Percentiles rank a stretch among this genome's conserved stretches.
Evolutionary conservation across 2,329 filamentous ascomycete genomes (phyloP).

Genomic region (Penicillium brasilianum): DNA sequence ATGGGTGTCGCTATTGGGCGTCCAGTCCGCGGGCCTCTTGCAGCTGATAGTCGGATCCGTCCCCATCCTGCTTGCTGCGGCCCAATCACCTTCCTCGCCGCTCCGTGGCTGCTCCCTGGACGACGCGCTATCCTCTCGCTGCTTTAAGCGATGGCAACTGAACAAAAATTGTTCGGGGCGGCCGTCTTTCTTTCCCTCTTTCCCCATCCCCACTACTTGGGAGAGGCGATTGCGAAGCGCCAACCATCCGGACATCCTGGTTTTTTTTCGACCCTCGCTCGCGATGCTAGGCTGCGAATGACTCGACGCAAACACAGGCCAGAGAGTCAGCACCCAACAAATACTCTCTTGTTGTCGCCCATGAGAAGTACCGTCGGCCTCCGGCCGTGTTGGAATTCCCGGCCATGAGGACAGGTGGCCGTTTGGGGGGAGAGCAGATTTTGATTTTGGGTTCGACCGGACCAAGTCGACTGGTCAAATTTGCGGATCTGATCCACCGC

Average conservation of each 20-base stretch:
- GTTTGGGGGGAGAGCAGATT: constrained; percentile 18
- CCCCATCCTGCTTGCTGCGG: constrained; percentile 13
- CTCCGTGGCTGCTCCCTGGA: constrained; percentile 35
- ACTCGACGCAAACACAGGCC: background rate
- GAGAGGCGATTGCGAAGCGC: constrained; percentile 11
- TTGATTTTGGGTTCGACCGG: constrained; percentile 24
- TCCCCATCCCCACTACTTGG: constrained; percentile 14
- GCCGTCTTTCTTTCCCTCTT: constrained; percentile 25
- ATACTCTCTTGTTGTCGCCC: background rate
- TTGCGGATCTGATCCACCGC: constrained; percentile 23
- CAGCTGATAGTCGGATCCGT: constrained; percentile 32
- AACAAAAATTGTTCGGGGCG: constrained; percentile 40
- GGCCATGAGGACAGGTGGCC: constrained; percentile 30
- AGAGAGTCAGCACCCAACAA: background rate
- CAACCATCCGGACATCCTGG: background rate
- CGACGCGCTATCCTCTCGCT: constrained; percentile 39
- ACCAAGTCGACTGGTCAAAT: constrained; percentile 7
- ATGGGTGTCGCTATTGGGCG: constrained; percentile 36
- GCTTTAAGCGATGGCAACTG: constrained; percentile 42
- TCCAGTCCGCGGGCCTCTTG: constrained; percentile 39
- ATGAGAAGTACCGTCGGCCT: background rate
- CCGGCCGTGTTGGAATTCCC: constrained; percentile 12
- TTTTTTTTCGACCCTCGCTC: background rate
- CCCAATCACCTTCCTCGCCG: constrained; percentile 37
- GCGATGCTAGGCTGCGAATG: background rate